These are phyloP conservation scores for Aspergillus haitiensis DNA, from an alignment of 495 filamentous ascomycete genomes.

Conservation along the genomic window DNA sequence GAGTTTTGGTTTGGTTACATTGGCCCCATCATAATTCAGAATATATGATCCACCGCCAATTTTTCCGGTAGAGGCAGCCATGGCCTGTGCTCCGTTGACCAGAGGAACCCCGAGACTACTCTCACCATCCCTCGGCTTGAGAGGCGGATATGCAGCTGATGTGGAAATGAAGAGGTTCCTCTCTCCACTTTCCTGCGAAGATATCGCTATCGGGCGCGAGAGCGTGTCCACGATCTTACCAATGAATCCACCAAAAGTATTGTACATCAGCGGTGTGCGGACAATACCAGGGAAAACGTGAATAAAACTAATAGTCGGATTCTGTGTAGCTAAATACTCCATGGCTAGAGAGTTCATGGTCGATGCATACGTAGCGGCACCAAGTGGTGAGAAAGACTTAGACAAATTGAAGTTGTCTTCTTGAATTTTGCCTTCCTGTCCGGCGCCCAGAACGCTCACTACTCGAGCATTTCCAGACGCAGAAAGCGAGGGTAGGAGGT, in stretches of 20 bases:
- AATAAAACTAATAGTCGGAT: conserved; percentile 58
- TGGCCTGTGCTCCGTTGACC: conserved; percentile 28
- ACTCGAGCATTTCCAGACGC: conserved; percentile 53
- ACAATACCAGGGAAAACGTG: conserved; percentile 59
- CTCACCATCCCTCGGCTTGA: conserved; percentile 19
- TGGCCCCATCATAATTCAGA: conserved; percentile 45
- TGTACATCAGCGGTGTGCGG: conserved; percentile 36
- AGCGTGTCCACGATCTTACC: conserved; percentile 20
- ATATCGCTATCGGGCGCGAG: conserved; percentile 33
- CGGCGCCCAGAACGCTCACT: conserved; percentile 53
- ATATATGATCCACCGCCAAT: conserved; percentile 54
- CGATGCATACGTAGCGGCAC: conserved; percentile 40
- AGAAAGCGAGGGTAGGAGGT: conserved; percentile 61
- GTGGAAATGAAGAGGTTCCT: conserved; percentile 57
- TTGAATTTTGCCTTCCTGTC: conserved; percentile 54
- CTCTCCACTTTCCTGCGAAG: conserved; percentile 51
- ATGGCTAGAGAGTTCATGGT: conserved; percentile 54
- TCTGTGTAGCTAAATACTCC: conserved; percentile 45
- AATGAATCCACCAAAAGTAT: conserved; percentile 15
- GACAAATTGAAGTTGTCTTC: conserved; percentile 45
- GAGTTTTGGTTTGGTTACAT: conserved; percentile 37
- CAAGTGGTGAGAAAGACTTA: conserved; percentile 26
- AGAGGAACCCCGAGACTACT: conserved; percentile 36
- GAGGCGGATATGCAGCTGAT: conserved; percentile 48
- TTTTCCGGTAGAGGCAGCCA: conserved; percentile 46